Evolutionary conservation across 2,329 filamentous ascomycete species (phyloP), one percentile per base, ranked within the genome.

Genomic region (Gaeumannomyces sp.): DNA sequence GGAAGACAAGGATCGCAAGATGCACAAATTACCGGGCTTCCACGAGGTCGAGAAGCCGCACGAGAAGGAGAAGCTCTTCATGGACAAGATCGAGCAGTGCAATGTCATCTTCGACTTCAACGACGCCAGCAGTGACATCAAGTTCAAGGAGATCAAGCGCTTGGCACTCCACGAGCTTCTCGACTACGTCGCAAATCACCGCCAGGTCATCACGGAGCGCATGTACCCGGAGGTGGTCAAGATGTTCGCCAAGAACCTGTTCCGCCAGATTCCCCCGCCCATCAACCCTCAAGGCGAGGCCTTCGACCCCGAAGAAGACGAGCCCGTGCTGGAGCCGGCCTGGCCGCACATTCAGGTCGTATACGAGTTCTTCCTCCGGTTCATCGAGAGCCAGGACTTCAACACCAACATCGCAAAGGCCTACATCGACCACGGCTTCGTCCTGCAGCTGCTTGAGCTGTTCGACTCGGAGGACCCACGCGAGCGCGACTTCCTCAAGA

Each of bases 81-180:
- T 99, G 93, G 93, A 98, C 75, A 99, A 99, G 83, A 95, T 99
- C 71, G 95, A 98, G 73, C 95, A 99, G 77, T 99, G 95, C 82
- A 99, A 99, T 75, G 96, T 99, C 81, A 99, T 99, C 73, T 99
- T 99, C 75, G 95, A 99, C 80, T 99, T 99, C 81, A 99, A 98
- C 76, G 95, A 99, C 77, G 92, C 94, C 61, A 96, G 92, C 69
- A 93, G 90, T 70, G 95, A 99, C 75, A 98, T 99, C 93, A 99
- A 99, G 78, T 97, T 94, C 61, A 99, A 99, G 81, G 95, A 99
- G 79, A 98, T 99, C 83, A 99, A 99, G 83, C 87, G 95, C 73
- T 81, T 99, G 70, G 95, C 95, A 58, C 84, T 99, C 59, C 95
- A 99, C 75, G 95, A 99, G 76, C 83, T 99, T 67, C 85, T 99